Conservation (phyloP, 108 stramenopile species). For the Hondaea fermentalgiana region DNA sequence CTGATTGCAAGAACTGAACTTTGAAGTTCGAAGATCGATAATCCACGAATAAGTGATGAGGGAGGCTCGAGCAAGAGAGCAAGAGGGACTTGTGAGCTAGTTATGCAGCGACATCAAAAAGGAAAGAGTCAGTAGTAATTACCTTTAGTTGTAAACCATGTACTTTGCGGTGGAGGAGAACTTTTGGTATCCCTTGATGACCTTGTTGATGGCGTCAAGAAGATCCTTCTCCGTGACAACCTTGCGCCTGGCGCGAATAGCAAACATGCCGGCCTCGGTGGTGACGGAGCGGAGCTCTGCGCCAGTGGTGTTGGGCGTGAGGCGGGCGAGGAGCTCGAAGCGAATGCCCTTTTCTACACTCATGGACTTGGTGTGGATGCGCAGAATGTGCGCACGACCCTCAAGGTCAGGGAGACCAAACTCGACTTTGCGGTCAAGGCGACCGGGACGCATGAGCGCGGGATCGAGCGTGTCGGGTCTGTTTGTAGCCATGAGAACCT, state of each 20-base stretch:
- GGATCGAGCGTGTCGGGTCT: constrained; percentile 94
- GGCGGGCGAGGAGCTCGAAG: constrained; percentile 90
- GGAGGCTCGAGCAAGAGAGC: too few species aligned
- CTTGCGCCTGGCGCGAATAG: constrained; percentile 94
- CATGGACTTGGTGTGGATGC: constrained; percentile 94
- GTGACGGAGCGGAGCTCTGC: constrained; percentile 92
- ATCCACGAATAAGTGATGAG: too few species aligned
- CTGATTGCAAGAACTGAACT: too few species aligned
- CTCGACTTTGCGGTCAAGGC: constrained; percentile 94
- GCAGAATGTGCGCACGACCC: constrained; percentile 85
- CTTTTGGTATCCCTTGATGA: constrained; percentile 99
- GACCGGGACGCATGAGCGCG: constrained; percentile 85
- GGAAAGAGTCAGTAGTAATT: too few species aligned
- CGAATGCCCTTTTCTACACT: constrained; percentile 92
- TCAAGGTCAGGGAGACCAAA: constrained; percentile 92
- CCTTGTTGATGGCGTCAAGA: constrained; percentile 95
- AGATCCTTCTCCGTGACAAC: constrained; percentile 92
- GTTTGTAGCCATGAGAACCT: constrained; percentile 96
- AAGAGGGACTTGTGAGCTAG: too few species aligned
- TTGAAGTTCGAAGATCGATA: too few species aligned
- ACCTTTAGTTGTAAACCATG: constrained; percentile 56
- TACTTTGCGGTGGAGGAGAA: constrained; percentile 93
- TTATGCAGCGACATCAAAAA: too few species aligned
- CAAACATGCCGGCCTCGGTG: constrained; percentile 99
- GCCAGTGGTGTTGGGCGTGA: constrained; percentile 96